These are phyloP conservation scores for Penicillium digitatum DNA, from an alignment of 2,329 filamentous ascomycete species.

Conservation along the genomic window DNA sequence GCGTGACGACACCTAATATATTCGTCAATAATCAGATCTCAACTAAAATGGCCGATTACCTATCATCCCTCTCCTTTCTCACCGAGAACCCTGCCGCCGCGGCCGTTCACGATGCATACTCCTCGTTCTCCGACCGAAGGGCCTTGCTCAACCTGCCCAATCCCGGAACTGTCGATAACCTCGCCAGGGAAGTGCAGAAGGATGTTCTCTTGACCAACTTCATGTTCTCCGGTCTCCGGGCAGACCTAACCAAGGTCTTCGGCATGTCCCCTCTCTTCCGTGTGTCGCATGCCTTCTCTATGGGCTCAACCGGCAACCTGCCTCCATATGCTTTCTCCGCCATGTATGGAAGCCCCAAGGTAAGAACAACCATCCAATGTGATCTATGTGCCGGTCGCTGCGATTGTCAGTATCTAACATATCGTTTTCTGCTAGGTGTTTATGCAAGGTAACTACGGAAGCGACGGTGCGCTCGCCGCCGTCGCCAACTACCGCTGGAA, in stretches of 20 bases:
- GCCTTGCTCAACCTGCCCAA: slow-evolving; percentile 84
- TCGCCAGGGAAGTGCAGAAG: slow-evolving; percentile 87
- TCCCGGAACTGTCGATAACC: slow-evolving; percentile 85
- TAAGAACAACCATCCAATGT: slow-evolving; percentile 43
- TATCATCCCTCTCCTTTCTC: slow-evolving; percentile 60
- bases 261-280: slow-evolving; percentile 92
- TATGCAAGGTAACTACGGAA: slow-evolving; percentile 92
- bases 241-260: slow-evolving; percentile 94
- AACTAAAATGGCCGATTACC: slow-evolving; percentile 41
- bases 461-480: slow-evolving; percentile 79
- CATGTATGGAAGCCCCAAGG: slow-evolving; percentile 89
- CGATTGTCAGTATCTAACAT: background rate
- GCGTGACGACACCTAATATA: slow-evolving; percentile 25
- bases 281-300: slow-evolving; percentile 92
- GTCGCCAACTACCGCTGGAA: slow-evolving; percentile 93
- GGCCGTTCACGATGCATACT: slow-evolving; percentile 71
- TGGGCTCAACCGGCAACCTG: slow-evolving; percentile 76
- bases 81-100: slow-evolving; percentile 68
- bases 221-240: slow-evolving; percentile 93
- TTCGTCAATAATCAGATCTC: slow-evolving; percentile 15
- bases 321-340: slow-evolving; percentile 94
- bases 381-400: background rate
- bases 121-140: slow-evolving; percentile 78
- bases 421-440: slow-evolving; percentile 62
- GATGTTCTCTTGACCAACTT: slow-evolving; percentile 95